Base-by-base conservation (phyloP, 306 rosid genomes). In the Gleditsia sinensis region DNA sequence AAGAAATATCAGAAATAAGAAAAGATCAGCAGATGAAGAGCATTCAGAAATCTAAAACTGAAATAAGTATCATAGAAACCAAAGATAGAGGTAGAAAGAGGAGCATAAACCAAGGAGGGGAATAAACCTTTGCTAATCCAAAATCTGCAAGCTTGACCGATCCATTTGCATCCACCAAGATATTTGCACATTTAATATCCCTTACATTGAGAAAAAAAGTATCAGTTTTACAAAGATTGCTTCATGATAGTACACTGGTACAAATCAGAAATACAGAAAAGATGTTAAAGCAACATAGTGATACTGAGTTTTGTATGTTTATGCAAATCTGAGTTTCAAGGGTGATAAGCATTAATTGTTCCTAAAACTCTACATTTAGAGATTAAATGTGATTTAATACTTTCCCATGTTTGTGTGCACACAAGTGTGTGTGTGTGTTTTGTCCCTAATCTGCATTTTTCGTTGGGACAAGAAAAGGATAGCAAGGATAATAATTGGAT, bases 111-210 rank as follows among this genome's bases (percentile, higher is more conserved):
- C 19, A 4, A 57, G 25, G 51, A 56, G 68, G 40, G 75, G 34
- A 64, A 42, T 25, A 76, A 94, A 61, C 98, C 94, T 94, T 94
- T n/a, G 97, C 98, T 87, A 94, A 81, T 60, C 98, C 98, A 84
- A 94, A 94, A 87, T 94, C 98, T 30, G 97, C 94, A 62, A 94
- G 97, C 91, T 91, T 94, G 78, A 94, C 97, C 63, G 91, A 91
- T 65, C 98, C 98, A 83, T 27, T 86, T 25, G 88, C 91, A 84
- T 87, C 88, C 81, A 94, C 98, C 91, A 94, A 80, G 75, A 94
- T 87, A 75, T 94, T 94, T 56, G 97, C 96, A 79, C 98, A 89
- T 87, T 94, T 91, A 34, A 94, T 81, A 83, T 94, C 98, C 98
- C 98, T 83, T 85, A 49, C 46, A 73, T 72, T 50, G 49, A 16